These are phyloP conservation scores for Ophiostoma sp. DNA, from an alignment of 2,329 filamentous ascomycete species.

Conservation along the genomic window DNA sequence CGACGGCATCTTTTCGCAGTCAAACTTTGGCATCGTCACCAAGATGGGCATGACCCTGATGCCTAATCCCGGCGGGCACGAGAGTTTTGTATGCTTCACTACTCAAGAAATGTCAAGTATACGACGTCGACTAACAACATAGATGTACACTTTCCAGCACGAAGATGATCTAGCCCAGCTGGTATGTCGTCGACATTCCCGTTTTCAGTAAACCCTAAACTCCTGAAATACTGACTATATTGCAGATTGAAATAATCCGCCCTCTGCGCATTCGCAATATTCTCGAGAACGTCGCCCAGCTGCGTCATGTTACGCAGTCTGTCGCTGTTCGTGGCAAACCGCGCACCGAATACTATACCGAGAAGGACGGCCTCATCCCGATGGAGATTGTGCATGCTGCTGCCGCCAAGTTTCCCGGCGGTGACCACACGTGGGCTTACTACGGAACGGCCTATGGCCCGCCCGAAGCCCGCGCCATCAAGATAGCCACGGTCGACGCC, in stretches of 20 bases:
- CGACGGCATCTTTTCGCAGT: conserved; percentile 48
- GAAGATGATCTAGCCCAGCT: neutral
- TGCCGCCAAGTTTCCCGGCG: neutral
- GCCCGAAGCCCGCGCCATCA: neutral
- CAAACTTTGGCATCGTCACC: conserved; percentile 48
- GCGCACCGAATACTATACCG: neutral
- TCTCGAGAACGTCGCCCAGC: neutral
- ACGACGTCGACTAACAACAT: neutral
- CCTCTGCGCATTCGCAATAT: neutral
- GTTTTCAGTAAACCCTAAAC: neutral
- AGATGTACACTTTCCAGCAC: neutral
- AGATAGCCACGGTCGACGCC: neutral
- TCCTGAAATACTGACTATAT: neutral
- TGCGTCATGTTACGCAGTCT: neutral
- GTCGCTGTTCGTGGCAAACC: neutral
- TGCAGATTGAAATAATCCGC: neutral
- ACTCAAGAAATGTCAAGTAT: neutral
- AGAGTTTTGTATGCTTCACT: conserved; percentile 25
- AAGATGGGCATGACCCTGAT: conserved; percentile 48
- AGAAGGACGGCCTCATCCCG: neutral
- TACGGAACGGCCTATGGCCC: neutral
- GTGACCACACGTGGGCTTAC: neutral
- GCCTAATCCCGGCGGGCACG: conserved; percentile 35
- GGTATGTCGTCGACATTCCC: neutral
- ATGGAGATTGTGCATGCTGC: neutral